These are phyloP conservation scores for Suaeda aralocaspica DNA, from an alignment of 148 eudicot species.

Conservation along the genomic window DNA sequence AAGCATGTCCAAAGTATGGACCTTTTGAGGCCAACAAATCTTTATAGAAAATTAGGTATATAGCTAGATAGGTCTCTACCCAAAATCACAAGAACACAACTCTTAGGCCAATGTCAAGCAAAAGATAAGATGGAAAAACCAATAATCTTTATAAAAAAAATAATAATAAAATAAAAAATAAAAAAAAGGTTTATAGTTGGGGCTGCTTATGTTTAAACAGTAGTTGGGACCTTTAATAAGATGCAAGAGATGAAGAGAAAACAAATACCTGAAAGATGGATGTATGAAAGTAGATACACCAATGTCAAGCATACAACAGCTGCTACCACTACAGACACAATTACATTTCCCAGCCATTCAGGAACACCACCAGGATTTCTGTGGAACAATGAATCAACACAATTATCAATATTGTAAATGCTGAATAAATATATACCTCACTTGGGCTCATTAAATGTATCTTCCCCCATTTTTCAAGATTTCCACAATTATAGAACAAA, in stretches of 20 bases:
- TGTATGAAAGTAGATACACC: slow-evolving; percentile 86
- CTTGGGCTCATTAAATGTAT: too few species aligned
- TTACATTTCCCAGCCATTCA: slow-evolving; percentile 66
- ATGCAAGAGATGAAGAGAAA: slow-evolving; percentile 17
- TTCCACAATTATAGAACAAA: too few species aligned
- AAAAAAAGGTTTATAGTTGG: too few species aligned
- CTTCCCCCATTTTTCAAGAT: neutral
- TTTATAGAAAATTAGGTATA: neutral
- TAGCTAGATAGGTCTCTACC: neutral
- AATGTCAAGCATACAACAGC: slow-evolving; percentile 67
- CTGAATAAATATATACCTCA: neutral
- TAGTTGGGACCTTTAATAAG: too few species aligned
- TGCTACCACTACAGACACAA: slow-evolving; percentile 54
- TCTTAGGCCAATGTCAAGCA: neutral
- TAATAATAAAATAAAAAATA: neutral
- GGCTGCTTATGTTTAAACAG: too few species aligned
- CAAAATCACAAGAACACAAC: neutral
- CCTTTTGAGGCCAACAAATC: neutral
- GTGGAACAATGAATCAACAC: slow-evolving; percentile 26
- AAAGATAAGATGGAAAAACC: neutral
- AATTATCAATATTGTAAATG: slow-evolving; percentile 2
- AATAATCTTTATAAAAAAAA: neutral
- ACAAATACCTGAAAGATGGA: slow-evolving; percentile 81
- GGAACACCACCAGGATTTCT: slow-evolving; percentile 86
- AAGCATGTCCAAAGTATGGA: too few species aligned